phyloP scores from a whole-genome alignment of 148 eudicot species.

The Mesembryanthemum crystallinum region DNA sequence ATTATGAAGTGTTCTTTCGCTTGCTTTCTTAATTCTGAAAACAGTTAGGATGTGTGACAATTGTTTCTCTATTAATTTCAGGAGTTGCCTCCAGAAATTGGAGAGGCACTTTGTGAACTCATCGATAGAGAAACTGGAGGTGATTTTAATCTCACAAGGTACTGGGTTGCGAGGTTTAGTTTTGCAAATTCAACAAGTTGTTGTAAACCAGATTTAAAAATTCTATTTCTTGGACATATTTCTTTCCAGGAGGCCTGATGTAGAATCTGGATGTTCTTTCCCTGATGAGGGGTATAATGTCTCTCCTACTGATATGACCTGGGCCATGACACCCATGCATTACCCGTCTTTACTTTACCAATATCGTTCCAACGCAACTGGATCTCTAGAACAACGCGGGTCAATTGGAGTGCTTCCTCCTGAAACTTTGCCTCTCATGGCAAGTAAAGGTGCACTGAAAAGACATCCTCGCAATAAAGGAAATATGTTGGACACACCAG shows the following conservation, averaged over 20 bases:
- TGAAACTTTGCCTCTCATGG: conserved; percentile 34
- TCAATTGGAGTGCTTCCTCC: conserved; percentile 32
- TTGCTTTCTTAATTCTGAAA: conserved; percentile 8
- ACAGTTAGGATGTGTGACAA: conserved; percentile 11
- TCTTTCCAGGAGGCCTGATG: conserved; percentile 36
- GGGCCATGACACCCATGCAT: conserved; percentile 36
- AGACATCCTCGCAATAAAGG: conserved; percentile 29
- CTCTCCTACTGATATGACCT: conserved; percentile 38
- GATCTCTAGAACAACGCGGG: conserved; percentile 38
- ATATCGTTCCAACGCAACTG: conserved; percentile 49
- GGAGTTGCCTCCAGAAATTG: conserved; percentile 80
- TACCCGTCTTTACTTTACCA: conserved; percentile 57
- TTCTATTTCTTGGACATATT: conserved; percentile 35
- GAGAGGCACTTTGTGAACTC: conserved; percentile 80
- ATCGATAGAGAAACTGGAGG: conserved; percentile 59
- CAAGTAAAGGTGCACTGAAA: conserved; percentile 25
- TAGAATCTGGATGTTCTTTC: conserved; percentile 39
- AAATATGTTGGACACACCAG: conserved; percentile 26
- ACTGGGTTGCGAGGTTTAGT: conserved; percentile 7
- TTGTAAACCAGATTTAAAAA: conserved; percentile 20
- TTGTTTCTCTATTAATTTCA: conserved; percentile 34
- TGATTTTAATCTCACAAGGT: conserved; percentile 48
- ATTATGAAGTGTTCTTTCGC: conserved; percentile 13
- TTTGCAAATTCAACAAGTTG: conserved; percentile 14
- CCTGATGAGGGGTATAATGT: conserved; percentile 36